Percentiles rank a stretch among this genome's conserved stretches.
These are phyloP conservation scores for Cercophora sp. DNA, from an alignment of 495 filamentous ascomycete species.

Conservation along the genomic window DNA sequence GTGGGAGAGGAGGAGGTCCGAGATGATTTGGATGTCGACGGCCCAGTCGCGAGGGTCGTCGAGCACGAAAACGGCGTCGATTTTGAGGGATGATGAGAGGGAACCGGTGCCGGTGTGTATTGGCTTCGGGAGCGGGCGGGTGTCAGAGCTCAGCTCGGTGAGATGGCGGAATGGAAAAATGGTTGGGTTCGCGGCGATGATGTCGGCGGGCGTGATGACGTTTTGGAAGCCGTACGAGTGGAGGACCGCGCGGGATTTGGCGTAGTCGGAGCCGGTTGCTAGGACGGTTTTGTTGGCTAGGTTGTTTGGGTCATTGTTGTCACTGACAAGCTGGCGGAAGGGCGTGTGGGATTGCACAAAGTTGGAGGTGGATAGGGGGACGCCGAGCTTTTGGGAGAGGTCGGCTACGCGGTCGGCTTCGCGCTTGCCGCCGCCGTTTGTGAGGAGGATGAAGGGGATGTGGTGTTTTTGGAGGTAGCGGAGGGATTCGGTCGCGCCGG, in stretches of 20 bases:
- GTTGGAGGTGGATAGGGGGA: constrained; percentile 72
- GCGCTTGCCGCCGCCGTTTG: constrained; percentile 88
- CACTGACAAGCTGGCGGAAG: constrained; percentile 61
- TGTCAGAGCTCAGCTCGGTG: constrained; percentile 50
- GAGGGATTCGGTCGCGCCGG: constrained; percentile 77
- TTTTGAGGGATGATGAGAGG: constrained; percentile 48
- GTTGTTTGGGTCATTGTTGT: constrained; percentile 14
- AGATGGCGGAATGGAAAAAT: constrained; percentile 76
- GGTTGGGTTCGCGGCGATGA: constrained; percentile 64
- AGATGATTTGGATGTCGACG: constrained; percentile 75
- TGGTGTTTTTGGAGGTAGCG: constrained; percentile 59
- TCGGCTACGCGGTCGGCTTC: constrained; percentile 83
- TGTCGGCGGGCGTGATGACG: constrained; percentile 82
- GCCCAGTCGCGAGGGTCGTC: constrained; percentile 94
- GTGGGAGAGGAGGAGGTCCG: constrained; percentile 74
- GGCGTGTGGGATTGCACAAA: constrained; percentile 95
- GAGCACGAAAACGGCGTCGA: constrained; percentile 84
- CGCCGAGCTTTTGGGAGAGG: constrained; percentile 70
- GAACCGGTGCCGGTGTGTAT: constrained; percentile 13
- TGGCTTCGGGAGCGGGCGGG: constrained; percentile 57
- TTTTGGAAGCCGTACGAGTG: constrained; percentile 74
- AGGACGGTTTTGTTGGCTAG: constrained; percentile 66
- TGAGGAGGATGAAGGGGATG: constrained; percentile 87
- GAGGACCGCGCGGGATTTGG: constrained; percentile 72
- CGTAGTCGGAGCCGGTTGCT: constrained; percentile 76